phyloP scores from a whole-genome alignment of 179 eudicot species.

The Beta macrorhiza region DNA sequence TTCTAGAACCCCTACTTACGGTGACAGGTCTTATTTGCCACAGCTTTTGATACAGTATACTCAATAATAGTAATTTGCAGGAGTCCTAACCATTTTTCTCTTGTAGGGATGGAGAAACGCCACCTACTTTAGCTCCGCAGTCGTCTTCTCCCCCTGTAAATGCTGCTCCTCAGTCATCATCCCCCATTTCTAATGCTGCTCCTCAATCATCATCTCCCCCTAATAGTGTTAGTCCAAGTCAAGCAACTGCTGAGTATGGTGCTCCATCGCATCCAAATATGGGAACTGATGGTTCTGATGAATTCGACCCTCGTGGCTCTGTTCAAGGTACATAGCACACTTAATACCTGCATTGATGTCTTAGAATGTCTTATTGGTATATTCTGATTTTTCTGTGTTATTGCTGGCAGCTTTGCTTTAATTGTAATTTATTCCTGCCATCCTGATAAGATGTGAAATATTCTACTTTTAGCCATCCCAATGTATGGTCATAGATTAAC shows the following conservation, averaged over 20 bases:
- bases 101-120: slow-evolving; percentile 64
- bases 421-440: background rate
- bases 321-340: slow-evolving; percentile 46
- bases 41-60: background rate
- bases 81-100: slow-evolving; percentile 13
- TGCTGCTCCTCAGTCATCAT: slow-evolving; percentile 47
- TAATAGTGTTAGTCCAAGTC: slow-evolving; percentile 38
- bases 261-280: slow-evolving; percentile 26
- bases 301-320: slow-evolving; percentile 88
- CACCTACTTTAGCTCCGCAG: slow-evolving; percentile 56
- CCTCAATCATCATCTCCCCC: slow-evolving; percentile 28
- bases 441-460: background rate
- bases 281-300: slow-evolving; percentile 64
- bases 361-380: background rate
- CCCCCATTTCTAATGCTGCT: slow-evolving; percentile 36
- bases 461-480: background rate
- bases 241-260: slow-evolving; percentile 29
- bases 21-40: slow-evolving; percentile 57
- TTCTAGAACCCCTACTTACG: slow-evolving; percentile 60
- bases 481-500: background rate
- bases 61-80: background rate
- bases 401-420: background rate
- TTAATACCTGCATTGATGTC: background rate
- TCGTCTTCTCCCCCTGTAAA: slow-evolving; percentile 42
- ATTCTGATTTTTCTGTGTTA: background rate